Evolutionary conservation across 768 basidiomycete species (phyloP).

Genomic region (Gymnopilus junonius): DNA sequence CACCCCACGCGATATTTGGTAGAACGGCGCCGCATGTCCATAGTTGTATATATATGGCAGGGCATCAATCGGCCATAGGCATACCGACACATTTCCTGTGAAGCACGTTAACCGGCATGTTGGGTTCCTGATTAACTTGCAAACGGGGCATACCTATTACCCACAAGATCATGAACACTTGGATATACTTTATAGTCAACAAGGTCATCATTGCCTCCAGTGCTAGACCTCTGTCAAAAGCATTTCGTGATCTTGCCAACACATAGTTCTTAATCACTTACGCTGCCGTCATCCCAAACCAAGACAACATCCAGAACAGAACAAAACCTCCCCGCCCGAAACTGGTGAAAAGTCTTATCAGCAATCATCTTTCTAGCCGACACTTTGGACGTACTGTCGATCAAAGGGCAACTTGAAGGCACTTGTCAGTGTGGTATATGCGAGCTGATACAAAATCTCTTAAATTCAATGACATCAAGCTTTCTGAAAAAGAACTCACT

Average conservation of each 20-base stretch:
- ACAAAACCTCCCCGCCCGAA: slow-evolving; percentile 61
- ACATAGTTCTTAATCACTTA: slow-evolving; percentile 27
- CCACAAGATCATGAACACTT: slow-evolving; percentile 63
- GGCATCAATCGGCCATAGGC: slow-evolving; percentile 54
- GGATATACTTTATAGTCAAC: slow-evolving; percentile 52
- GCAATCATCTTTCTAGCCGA: not conserved
- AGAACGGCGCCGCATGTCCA: slow-evolving; percentile 66
- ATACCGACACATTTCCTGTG: slow-evolving; percentile 61
- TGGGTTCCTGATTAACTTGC: not conserved
- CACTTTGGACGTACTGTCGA: slow-evolving; percentile 42
- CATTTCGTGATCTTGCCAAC: not conserved
- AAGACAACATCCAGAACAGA: slow-evolving; percentile 72
- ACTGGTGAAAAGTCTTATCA: slow-evolving; percentile 23
- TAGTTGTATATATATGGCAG: slow-evolving; percentile 59
- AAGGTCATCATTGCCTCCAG: slow-evolving; percentile 60
- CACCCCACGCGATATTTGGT: slow-evolving; percentile 58
- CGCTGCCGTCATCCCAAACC: slow-evolving; percentile 60
- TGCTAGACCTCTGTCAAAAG: slow-evolving; percentile 50
- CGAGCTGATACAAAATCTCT: slow-evolving; percentile 36
- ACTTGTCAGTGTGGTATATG: slow-evolving; percentile 59
- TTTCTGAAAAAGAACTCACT: slow-evolving; percentile 20
- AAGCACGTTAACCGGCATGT: not conserved
- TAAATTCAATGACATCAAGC: not conserved
- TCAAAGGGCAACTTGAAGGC: slow-evolving; percentile 63
- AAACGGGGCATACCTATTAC: slow-evolving; percentile 50